phyloP scores from a whole-genome alignment of 2,329 filamentous ascomycete genomes.

The Alternaria sp. region DNA sequence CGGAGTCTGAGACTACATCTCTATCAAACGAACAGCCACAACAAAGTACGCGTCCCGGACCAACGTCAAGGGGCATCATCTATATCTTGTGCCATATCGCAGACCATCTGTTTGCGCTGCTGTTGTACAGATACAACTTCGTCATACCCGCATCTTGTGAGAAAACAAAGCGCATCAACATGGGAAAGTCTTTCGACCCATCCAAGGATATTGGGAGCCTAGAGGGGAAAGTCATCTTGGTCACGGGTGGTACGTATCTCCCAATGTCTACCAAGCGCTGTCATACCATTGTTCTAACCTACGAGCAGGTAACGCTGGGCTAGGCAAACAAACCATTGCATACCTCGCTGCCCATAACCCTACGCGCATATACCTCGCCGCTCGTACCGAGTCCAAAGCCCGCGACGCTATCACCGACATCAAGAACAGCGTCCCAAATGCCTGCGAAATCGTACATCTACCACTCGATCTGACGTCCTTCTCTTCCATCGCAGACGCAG shows the following conservation, averaged over 20 bases:
- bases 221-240: constrained; percentile 46
- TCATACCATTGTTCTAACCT: constrained; percentile 5
- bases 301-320: constrained; percentile 54
- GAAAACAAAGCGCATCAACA: constrained; percentile 16
- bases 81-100: constrained; percentile 13
- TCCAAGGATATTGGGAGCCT: constrained; percentile 35
- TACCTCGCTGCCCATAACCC: constrained; percentile 57
- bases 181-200: constrained; percentile 39
- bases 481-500: constrained; percentile 51
- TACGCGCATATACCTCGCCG: constrained; percentile 57
- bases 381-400: constrained; percentile 55
- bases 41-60: background rate
- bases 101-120: background rate
- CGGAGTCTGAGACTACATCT: background rate
- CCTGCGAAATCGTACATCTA: constrained; percentile 50
- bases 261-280: background rate
- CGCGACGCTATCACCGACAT: constrained; percentile 53
- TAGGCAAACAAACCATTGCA: constrained; percentile 58
- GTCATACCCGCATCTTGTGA: constrained; percentile 17
- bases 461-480: constrained; percentile 56
- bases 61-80: constrained; percentile 1
- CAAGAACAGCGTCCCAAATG: constrained; percentile 45
- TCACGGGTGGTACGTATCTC: constrained; percentile 45
- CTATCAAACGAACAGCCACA: background rate
- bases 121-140: constrained; percentile 18